Conservation (phyloP, 2,329 filamentous ascomycete genomes). For the Diaporthe sp. region DNA sequence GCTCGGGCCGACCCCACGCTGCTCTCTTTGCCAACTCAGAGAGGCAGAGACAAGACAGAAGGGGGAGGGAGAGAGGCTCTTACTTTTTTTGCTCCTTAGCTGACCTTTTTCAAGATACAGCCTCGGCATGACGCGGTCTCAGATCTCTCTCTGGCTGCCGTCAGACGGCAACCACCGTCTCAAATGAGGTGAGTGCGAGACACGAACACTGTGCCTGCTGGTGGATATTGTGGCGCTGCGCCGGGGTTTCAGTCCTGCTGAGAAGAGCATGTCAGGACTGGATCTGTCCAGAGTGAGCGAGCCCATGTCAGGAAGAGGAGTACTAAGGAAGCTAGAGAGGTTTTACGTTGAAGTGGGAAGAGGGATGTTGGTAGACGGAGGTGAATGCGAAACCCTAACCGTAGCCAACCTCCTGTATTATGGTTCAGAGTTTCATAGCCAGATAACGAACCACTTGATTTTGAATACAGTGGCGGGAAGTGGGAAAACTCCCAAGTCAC, state of each 20-base stretch:
- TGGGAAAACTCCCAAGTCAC: neutral
- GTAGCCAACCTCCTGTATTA: neutral
- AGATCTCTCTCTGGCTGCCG: neutral
- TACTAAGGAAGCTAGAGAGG: neutral
- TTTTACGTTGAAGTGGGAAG: neutral
- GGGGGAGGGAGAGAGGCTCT: neutral
- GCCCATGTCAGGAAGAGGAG: neutral
- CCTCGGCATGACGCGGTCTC: neutral
- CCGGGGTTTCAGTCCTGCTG: conserved; percentile 17
- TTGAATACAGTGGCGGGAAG: neutral
- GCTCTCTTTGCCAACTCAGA: neutral
- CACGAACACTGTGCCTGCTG: neutral
- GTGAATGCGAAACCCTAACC: neutral
- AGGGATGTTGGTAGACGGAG: neutral
- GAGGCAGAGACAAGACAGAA: neutral
- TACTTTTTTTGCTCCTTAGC: neutral
- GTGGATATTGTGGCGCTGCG: conserved; percentile 18
- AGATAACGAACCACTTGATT: neutral
- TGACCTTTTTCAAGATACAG: neutral
- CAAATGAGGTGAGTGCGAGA: conserved; percentile 4
- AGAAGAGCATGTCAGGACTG: neutral
- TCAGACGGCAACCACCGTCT: conserved; percentile 19
- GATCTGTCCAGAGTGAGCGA: neutral
- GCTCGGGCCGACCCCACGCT: neutral
- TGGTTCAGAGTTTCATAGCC: neutral